Percentiles rank a stretch among this genome's conserved stretches.
Conservation (phyloP, 2,329 filamentous ascomycete species). For the Cordyceps javanica region DNA sequence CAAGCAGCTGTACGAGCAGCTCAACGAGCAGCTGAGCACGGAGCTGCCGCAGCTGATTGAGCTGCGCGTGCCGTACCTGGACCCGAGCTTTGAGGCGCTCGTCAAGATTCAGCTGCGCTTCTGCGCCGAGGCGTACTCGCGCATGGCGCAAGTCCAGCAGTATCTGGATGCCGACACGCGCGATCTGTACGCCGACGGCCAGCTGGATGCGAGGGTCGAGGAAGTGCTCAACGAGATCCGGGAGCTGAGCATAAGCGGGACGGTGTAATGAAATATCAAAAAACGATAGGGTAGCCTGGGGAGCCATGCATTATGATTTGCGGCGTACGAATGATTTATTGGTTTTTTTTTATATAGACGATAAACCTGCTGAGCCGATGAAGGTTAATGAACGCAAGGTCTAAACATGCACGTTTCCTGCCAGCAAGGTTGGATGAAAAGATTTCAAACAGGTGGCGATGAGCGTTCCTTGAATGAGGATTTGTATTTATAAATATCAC, state of each 20-base stretch:
- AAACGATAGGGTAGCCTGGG: neutral
- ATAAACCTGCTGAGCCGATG: neutral
- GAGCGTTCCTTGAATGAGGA: neutral
- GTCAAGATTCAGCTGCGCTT: conserved; percentile 98
- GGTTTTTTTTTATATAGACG: conserved; percentile 9
- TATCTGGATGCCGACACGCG: conserved; percentile 93
- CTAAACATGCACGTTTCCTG: neutral
- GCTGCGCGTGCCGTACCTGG: conserved; percentile 90
- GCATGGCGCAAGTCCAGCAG: conserved; percentile 99
- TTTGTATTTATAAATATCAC: neutral
- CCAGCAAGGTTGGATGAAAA: neutral
- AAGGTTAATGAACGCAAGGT: neutral
- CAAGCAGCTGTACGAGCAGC: conserved; percentile 85
- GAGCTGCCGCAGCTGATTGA: conserved; percentile 96
- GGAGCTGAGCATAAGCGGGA: conserved; percentile 84
- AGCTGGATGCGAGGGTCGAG: conserved; percentile 86
- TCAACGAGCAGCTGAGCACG: conserved; percentile 91
- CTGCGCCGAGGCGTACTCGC: conserved; percentile 93
- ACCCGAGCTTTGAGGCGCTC: conserved; percentile 93
- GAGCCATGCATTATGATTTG: conserved; percentile 3
- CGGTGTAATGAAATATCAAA: conserved; percentile 39
- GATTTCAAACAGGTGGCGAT: neutral
- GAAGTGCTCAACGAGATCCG: conserved; percentile 95
- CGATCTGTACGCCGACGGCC: conserved; percentile 91
- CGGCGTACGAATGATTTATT: conserved; percentile 6